Evolutionary conservation across 345 rosid species (phyloP).

Genomic region (Jatropha curcas): DNA sequence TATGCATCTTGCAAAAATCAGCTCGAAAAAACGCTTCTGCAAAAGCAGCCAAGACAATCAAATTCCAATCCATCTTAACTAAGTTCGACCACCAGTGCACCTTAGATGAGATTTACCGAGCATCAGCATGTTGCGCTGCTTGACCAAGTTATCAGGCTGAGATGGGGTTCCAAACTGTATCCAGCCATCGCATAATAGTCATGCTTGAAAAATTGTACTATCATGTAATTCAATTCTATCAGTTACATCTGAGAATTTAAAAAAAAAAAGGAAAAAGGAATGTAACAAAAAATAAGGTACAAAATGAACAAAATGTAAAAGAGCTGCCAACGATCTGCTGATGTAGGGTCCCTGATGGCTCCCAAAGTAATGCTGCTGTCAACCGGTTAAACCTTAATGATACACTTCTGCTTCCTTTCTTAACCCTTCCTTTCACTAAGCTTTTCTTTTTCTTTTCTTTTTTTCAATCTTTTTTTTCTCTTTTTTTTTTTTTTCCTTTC

Average conservation of each 20-base stretch:
- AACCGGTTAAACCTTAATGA: conserved; percentile 38
- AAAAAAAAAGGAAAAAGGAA: conserved; percentile 20
- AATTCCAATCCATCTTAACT: no score
- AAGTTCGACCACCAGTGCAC: no score
- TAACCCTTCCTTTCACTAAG: conserved; percentile 22
- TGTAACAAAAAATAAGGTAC: conserved; percentile 44
- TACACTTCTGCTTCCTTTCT: conserved; percentile 39
- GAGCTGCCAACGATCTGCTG: conserved; percentile 28
- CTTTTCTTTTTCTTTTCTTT: conserved; percentile 11
- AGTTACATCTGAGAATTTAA: conserved; percentile 50
- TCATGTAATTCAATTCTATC: conserved; percentile 55
- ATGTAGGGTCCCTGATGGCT: conserved; percentile 32
- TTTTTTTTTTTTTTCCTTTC: background rate
- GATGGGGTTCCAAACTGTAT: no score
- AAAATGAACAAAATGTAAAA: conserved; percentile 42
- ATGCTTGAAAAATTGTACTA: conserved; percentile 37
- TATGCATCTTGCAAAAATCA: no score
- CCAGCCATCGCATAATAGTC: background rate
- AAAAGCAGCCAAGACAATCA: no score
- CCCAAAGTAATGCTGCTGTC: conserved; percentile 44
- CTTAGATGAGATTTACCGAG: no score
- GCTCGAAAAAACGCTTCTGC: no score
- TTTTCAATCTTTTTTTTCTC: background rate
- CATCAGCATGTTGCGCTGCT: no score
- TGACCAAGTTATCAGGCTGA: no score